Percentiles rank a stretch among this genome's conserved stretches.
These are phyloP conservation scores for Macadamia tetraphylla DNA, from an alignment of 164 flowering plant species.

Conservation along the genomic window DNA sequence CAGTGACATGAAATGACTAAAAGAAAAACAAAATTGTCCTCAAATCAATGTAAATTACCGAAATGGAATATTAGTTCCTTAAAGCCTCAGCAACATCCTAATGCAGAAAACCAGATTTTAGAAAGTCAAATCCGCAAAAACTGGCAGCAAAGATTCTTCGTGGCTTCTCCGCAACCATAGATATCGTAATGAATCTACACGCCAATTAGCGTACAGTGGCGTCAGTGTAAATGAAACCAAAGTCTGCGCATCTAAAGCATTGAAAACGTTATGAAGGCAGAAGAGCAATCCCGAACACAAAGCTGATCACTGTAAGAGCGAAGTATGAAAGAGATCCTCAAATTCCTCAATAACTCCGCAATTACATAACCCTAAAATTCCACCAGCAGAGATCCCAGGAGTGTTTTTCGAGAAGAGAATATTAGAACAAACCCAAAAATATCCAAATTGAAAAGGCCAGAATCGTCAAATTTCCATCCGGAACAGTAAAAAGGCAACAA, in stretches of 20 bases:
- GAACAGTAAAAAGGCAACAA: not conserved
- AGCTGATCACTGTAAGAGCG: not conserved
- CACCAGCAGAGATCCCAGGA: conserved; percentile 3
- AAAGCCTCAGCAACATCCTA: not conserved
- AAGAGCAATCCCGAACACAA: not conserved
- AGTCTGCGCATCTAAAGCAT: not conserved
- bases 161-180: not conserved
- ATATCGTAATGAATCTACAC: not conserved
- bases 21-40: not conserved
- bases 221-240: not conserved
- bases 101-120: not conserved
- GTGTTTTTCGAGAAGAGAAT: conserved; percentile 1
- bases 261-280: not conserved
- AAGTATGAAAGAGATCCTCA: not conserved
- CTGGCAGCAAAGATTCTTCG: not conserved
- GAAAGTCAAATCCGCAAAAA: not conserved
- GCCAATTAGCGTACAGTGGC: too few species aligned
- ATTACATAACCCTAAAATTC: conserved; percentile 23
- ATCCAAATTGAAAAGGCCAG: conserved; percentile 7
- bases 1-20: not conserved
- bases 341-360: not conserved
- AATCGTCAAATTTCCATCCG: not conserved
- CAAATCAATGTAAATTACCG: not conserved
- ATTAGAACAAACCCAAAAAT: conserved; percentile 9
- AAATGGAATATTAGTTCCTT: not conserved